phyloP scores from a whole-genome alignment of 2,329 filamentous ascomycete genomes.

The Penicillium thymicola region DNA sequence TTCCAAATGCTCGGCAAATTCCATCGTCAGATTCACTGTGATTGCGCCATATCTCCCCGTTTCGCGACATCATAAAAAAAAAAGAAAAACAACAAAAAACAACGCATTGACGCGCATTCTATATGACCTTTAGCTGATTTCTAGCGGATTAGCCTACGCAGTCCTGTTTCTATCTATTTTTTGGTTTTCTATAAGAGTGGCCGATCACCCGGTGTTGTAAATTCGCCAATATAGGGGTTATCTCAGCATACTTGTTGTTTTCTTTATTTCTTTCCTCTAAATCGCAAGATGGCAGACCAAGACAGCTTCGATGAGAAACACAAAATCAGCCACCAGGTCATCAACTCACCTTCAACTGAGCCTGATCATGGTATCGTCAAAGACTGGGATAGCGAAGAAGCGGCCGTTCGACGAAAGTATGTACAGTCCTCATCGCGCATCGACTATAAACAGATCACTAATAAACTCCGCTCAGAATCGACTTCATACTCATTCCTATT shows the following conservation, averaged over 20 bases:
- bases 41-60: slow-evolving; percentile 27
- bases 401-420: slow-evolving; percentile 23
- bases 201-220: background rate
- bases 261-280: background rate
- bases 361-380: slow-evolving; percentile 19
- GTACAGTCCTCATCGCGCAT: background rate
- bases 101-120: background rate
- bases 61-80: slow-evolving; percentile 20
- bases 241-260: background rate
- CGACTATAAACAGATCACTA: background rate
- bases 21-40: slow-evolving; percentile 11
- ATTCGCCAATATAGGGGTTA: background rate
- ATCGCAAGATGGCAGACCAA: background rate
- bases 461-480: slow-evolving; percentile 18
- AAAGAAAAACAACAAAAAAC: background rate
- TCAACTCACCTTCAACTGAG: slow-evolving; percentile 13
- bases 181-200: background rate
- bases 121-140: background rate
- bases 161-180: background rate
- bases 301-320: slow-evolving; percentile 10
- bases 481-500: slow-evolving; percentile 30
- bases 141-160: slow-evolving; percentile 2
- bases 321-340: slow-evolving; percentile 8
- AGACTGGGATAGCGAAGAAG: slow-evolving; percentile 30
- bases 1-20: background rate